Percentiles rank a stretch among this genome's conserved stretches.
Conservation (phyloP, 306 rosid genomes). For the Oxytropis ochrocephala region DNA sequence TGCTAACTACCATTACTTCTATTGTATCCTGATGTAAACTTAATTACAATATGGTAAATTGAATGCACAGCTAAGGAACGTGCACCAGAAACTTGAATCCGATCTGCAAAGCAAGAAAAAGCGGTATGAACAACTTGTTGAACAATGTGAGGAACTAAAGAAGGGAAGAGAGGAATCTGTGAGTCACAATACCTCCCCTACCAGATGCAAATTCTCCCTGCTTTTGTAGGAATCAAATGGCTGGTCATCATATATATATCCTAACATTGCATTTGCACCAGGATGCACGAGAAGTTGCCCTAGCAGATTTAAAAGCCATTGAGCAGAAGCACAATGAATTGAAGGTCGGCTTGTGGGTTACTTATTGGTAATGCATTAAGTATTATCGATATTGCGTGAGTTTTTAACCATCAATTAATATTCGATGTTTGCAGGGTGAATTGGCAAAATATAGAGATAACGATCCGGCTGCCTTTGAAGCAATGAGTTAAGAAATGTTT, state of each 20-base stretch:
- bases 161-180: constrained; percentile 92
- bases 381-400: neutral
- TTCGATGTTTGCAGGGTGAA: constrained; percentile 52
- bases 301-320: constrained; percentile 62
- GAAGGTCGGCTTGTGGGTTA: constrained; percentile 49
- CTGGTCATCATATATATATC: constrained; percentile 11
- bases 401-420: constrained; percentile 13
- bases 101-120: constrained; percentile 60
- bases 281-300: constrained; percentile 83
- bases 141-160: constrained; percentile 59
- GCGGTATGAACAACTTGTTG: constrained; percentile 55
- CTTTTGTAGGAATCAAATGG: neutral
- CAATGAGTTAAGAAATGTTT: constrained; percentile 65
- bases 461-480: constrained; percentile 90
- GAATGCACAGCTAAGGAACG: constrained; percentile 68
- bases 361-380: neutral
- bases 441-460: constrained; percentile 78
- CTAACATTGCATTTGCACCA: constrained; percentile 15
- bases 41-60: neutral
- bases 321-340: constrained; percentile 58
- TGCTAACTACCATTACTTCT: neutral
- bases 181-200: constrained; percentile 31
- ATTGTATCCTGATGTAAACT: neutral
- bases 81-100: constrained; percentile 64
- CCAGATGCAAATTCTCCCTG: constrained; percentile 1